Evolutionary conservation across 1,284 basidiomycete species (phyloP), one percentile per base, ranked within the genome.

Genomic region (Peniophora sp.): DNA sequence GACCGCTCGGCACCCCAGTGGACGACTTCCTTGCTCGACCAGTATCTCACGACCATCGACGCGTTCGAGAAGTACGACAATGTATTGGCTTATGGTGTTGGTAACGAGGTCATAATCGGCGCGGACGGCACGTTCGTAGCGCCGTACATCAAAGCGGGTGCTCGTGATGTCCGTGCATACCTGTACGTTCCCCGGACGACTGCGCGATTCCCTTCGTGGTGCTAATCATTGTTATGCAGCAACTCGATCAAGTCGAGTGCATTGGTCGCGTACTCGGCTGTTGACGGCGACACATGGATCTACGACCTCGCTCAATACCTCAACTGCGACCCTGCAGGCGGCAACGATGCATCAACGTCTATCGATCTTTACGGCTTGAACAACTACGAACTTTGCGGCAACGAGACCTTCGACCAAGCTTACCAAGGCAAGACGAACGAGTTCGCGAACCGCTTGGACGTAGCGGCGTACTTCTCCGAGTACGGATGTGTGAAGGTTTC

Each of bases 391-490:
- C 95, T 88, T 88, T 93, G 91, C 65, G 91, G 90, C 45, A 67
- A 78, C 53, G 79, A 79, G 10, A 78, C 72, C 17, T 83, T 83
- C 62, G 58, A 74, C 51, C 65, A 58, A 14, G 76, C 80, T 32
- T 89, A 88, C 63, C 68, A 74, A 42, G 64, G 58, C 42, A 75
- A 74, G 52, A 78, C 79, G 34, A 66, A 62, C 24, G 73, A 77
- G 35, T 88, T 78, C 64, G 76, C 72, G 59, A 74, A 78, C 54
- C 27, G 27, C 12, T 84, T 86, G 64, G 89, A 90, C 50, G 79
- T 94, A 22, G 80, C 83, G 1, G 88, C 89, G 3, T 95, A 95
- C 74, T 91, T 95, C 70, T 89, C 89, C 63, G 92, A 97, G 74
- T 96, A 80, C 56, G 92, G 92, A 52, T 92, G 88, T 61, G 81